Percentiles rank a stretch among this genome's conserved stretches.
These are phyloP conservation scores for Aspergillus oerlinghausenensis DNA, from an alignment of 2,329 filamentous ascomycete genomes.

Conservation along the genomic window DNA sequence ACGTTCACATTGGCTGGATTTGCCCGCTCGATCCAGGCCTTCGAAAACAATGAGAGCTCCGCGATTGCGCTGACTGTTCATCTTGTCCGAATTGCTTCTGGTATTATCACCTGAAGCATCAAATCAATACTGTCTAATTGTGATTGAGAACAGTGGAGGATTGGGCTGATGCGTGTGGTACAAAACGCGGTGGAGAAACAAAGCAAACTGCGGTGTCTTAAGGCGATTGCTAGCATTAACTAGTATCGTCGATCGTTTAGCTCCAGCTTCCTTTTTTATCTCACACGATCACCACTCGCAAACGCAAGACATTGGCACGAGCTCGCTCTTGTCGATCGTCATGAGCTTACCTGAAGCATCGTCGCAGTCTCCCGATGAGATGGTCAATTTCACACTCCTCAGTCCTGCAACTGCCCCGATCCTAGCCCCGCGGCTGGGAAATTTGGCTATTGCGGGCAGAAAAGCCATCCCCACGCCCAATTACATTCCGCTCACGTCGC, in stretches of 20 bases:
- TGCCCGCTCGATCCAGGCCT: conserved; percentile 83
- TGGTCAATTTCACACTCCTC: conserved; percentile 37
- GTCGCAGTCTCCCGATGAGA: conserved; percentile 23
- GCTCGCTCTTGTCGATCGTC: conserved; percentile 2
- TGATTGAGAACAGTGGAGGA: background rate
- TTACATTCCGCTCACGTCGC: conserved; percentile 73
- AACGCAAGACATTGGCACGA: conserved; percentile 4
- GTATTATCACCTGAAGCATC: background rate
- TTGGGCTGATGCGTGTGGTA: background rate
- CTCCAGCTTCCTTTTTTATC: conserved; percentile 10
- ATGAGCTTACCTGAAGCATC: conserved; percentile 26
- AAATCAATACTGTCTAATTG: conserved; percentile 3
- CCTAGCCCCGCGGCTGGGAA: conserved; percentile 61
- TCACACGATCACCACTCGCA: conserved; percentile 14
- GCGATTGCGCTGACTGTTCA: conserved; percentile 34
- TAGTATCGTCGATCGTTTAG: background rate
- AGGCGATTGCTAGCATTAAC: too few species aligned
- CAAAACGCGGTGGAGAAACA: background rate
- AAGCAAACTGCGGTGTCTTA: background rate
- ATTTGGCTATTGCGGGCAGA: conserved; percentile 58
- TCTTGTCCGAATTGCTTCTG: conserved; percentile 2
- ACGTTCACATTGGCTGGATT: conserved; percentile 80
- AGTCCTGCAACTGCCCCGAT: conserved; percentile 26
- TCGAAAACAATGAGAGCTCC: conserved; percentile 81
- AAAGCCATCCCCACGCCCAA: conserved; percentile 74